Percentiles rank a stretch among this genome's conserved stretches.
phyloP scores from a whole-genome alignment of 192 early-diverging fungal genomes.

The Entophlyctis luteolus region DNA sequence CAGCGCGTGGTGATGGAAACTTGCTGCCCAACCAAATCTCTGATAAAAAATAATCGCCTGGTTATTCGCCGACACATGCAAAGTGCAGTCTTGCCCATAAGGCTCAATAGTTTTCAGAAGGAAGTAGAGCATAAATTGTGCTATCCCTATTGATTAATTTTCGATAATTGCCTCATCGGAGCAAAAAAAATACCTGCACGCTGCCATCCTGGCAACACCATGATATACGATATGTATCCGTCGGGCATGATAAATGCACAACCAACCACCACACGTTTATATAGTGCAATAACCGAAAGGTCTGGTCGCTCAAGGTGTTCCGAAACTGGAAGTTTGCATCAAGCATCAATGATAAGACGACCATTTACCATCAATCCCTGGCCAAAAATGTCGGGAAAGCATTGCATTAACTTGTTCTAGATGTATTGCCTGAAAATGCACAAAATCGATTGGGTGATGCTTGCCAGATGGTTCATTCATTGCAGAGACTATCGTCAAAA shows the following conservation, averaged over 20 bases:
- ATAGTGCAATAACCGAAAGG: conserved; percentile 78
- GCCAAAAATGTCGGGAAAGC: conserved; percentile 78
- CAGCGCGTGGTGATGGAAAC: neutral
- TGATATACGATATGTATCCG: conserved; percentile 84
- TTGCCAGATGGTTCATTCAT: neutral
- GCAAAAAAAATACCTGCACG: conserved; percentile 61
- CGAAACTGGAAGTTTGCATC: conserved; percentile 50
- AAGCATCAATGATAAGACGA: neutral
- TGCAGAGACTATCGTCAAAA: neutral
- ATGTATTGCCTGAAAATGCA: conserved; percentile 68
- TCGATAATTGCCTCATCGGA: neutral
- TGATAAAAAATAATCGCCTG: conserved; percentile 63
- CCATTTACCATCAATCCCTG: conserved; percentile 72
- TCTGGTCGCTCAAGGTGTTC: conserved; percentile 80
- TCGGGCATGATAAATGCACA: conserved; percentile 91
- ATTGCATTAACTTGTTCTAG: conserved; percentile 71
- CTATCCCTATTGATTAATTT: conserved; percentile 4
- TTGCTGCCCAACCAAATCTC: conserved; percentile 32
- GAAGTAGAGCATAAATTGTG: conserved; percentile 76
- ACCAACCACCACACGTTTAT: conserved; percentile 74
- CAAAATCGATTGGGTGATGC: conserved; percentile 65
- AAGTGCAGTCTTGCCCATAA: conserved; percentile 72
- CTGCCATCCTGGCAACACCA: conserved; percentile 81
- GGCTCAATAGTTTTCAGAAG: conserved; percentile 61
- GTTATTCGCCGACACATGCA: conserved; percentile 92